phyloP scores from a whole-genome alignment of 352 stramenopile species.

The Globisporangium carolinianum region DNA sequence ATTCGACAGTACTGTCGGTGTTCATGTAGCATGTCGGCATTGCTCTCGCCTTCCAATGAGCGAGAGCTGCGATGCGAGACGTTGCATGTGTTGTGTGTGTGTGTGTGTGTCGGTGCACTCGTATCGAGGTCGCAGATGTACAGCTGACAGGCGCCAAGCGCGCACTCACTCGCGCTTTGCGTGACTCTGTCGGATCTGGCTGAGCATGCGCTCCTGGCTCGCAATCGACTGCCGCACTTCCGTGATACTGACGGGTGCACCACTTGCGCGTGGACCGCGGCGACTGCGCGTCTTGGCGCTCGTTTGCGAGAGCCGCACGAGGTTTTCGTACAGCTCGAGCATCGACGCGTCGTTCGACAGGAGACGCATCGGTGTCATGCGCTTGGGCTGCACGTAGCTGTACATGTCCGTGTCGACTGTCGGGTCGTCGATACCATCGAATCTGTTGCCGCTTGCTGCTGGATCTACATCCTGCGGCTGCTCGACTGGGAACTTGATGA shows the following conservation, averaged over 20 bases:
- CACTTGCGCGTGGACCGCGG: background rate
- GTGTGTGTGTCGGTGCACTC: too few relatives aligned
- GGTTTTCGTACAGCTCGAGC: slow-evolving; percentile 14
- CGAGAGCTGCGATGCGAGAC: background rate
- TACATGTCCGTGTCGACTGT: slow-evolving; percentile 2
- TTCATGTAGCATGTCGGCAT: background rate
- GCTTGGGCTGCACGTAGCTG: slow-evolving; percentile 7
- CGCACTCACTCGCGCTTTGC: background rate
- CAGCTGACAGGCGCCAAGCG: too few relatives aligned
- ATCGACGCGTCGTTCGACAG: slow-evolving; percentile 10
- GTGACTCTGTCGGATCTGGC: slow-evolving; percentile 11
- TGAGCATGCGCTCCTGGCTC: slow-evolving; percentile 7
- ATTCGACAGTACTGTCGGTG: too few relatives aligned
- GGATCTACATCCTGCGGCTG: slow-evolving; percentile 4
- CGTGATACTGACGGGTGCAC: slow-evolving; percentile 1
- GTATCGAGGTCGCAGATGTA: too few relatives aligned
- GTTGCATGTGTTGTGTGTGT: too few relatives aligned
- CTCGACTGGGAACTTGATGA: slow-evolving; percentile 14
- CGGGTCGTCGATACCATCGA: slow-evolving; percentile 6
- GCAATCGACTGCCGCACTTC: slow-evolving; percentile 14
- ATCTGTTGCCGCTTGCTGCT: too few relatives aligned
- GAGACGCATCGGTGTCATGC: slow-evolving; percentile 5
- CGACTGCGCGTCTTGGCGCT: background rate
- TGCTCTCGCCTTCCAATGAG: slow-evolving; percentile 11
- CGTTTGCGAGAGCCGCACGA: slow-evolving; percentile 15